Percentiles rank a stretch among this genome's conserved stretches.
Evolutionary conservation across 2,329 filamentous ascomycete species (phyloP).

Genomic region (Didymella keratinophila): DNA sequence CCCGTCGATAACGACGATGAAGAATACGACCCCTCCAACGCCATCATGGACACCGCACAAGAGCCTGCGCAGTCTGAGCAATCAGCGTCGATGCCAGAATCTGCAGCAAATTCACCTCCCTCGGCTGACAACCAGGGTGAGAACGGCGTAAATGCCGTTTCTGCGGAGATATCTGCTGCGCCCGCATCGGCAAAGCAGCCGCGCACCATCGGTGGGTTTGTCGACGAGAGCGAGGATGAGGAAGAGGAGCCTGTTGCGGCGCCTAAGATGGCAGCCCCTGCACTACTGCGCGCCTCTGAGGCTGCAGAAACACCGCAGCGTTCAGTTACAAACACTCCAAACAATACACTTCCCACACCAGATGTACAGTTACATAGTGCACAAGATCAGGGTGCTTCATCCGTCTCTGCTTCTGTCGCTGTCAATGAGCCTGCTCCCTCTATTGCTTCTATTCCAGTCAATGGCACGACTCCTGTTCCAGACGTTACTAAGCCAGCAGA

Average conservation of each 20-base stretch:
- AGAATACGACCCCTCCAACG: constrained; percentile 50
- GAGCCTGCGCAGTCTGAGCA: constrained; percentile 31
- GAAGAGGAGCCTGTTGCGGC: constrained; percentile 59
- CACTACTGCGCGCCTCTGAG: constrained; percentile 59
- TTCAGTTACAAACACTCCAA: constrained; percentile 64
- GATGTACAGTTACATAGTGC: constrained; percentile 69
- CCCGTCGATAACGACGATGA: constrained; percentile 49
- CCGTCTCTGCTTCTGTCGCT: constrained; percentile 50
- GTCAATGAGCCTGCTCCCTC: constrained; percentile 56
- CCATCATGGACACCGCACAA: constrained; percentile 23
- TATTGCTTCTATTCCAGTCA: constrained; percentile 60
- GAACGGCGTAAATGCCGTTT: constrained; percentile 34
- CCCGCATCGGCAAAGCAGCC: constrained; percentile 53
- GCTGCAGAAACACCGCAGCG: constrained; percentile 60
- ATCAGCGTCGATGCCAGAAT: constrained; percentile 41
- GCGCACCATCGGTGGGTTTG: constrained; percentile 67
- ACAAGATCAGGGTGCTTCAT: constrained; percentile 59
- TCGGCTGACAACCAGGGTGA: constrained; percentile 31
- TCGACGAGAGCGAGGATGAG: constrained; percentile 69
- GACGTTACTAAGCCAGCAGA: constrained; percentile 48
- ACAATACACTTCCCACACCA: constrained; percentile 62
- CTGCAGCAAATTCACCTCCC: constrained; percentile 40
- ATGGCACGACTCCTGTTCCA: constrained; percentile 52
- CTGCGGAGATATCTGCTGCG: constrained; percentile 39
- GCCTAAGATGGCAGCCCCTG: constrained; percentile 56